phyloP scores from a whole-genome alignment of 441 rosid genomes.

The Capsella rubella region DNA sequence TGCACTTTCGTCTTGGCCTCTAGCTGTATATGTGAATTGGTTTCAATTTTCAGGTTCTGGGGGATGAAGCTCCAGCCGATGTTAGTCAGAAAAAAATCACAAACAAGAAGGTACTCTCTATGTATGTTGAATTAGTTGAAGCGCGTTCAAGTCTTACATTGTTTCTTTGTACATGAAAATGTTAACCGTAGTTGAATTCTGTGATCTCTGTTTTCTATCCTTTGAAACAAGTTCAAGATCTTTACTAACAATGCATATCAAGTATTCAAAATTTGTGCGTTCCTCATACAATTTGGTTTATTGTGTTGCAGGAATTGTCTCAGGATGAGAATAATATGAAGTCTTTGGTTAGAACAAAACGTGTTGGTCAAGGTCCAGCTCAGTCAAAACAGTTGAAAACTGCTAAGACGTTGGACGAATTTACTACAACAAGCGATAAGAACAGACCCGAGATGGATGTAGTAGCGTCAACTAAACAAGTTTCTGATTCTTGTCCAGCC shows the following conservation, averaged over 20 bases:
- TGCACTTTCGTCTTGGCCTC: constrained; percentile 26
- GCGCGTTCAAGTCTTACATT: constrained; percentile 8
- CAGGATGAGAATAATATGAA: constrained; percentile 52
- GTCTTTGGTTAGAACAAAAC: constrained; percentile 55
- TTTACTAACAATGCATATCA: neutral
- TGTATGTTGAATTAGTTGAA: constrained; percentile 35
- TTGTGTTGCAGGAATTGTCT: constrained; percentile 54
- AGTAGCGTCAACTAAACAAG: constrained; percentile 49
- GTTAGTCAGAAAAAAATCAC: constrained; percentile 20
- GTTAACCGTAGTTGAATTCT: constrained; percentile 22
- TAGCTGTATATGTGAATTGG: constrained; percentile 6
- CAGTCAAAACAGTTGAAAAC: constrained; percentile 56
- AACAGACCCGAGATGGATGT: constrained; percentile 50
- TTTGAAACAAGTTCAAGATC: constrained; percentile 17
- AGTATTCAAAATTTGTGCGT: constrained; percentile 16
- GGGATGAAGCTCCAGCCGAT: constrained; percentile 22
- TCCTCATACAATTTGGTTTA: constrained; percentile 12
- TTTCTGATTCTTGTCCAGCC: constrained; percentile 53
- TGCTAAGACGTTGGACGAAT: constrained; percentile 49
- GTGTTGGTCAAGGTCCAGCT: constrained; percentile 47
- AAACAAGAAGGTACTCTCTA: constrained; percentile 40
- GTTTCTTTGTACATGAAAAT: neutral
- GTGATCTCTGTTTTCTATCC: constrained; percentile 22
- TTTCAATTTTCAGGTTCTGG: constrained; percentile 30
- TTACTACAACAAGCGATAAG: constrained; percentile 52